These are phyloP conservation scores for Pleomassaria siparia DNA, from an alignment of 2,329 filamentous ascomycete species.

Conservation along the genomic window DNA sequence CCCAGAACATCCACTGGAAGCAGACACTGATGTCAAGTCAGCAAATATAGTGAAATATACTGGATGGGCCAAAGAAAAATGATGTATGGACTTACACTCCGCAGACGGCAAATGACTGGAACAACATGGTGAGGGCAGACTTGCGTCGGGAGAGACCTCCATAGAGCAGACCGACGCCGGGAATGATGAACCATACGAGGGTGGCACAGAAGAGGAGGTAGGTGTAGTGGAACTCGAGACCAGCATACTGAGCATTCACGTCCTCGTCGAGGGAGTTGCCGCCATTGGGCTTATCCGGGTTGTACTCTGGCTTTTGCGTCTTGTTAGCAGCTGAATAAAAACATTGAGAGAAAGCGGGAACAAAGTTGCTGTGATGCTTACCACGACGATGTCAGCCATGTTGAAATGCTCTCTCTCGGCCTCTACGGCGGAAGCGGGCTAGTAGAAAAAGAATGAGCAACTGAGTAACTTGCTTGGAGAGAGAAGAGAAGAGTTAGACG, in stretches of 20 bases:
- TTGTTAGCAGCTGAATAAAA: slow-evolving; percentile 9
- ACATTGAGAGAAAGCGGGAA: background rate
- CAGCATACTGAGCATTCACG: slow-evolving; percentile 60
- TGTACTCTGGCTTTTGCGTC: slow-evolving; percentile 40
- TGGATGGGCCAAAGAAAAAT: background rate
- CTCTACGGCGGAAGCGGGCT: background rate
- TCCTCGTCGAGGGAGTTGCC: slow-evolving; percentile 57
- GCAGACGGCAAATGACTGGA: slow-evolving; percentile 62
- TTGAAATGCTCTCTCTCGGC: background rate
- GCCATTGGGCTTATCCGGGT: slow-evolving; percentile 52
- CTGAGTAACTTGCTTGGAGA: background rate
- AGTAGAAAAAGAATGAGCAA: slow-evolving; percentile 1
- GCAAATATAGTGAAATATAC: background rate
- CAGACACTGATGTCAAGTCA: slow-evolving; percentile 39
- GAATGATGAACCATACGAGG: slow-evolving; percentile 68
- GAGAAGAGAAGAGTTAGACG: background rate
- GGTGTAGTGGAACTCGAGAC: slow-evolving; percentile 62
- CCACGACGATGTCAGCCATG: slow-evolving; percentile 1
- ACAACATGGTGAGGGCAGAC: slow-evolving; percentile 62
- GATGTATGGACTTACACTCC: slow-evolving; percentile 54
- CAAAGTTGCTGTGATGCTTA: background rate
- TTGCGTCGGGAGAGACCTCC: slow-evolving; percentile 64
- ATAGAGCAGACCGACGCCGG: slow-evolving; percentile 65
- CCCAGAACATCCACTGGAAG: slow-evolving; percentile 68
- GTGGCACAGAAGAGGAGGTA: slow-evolving; percentile 62